Percentiles rank a stretch among this genome's conserved stretches.
phyloP scores from a whole-genome alignment of 176 grass and related monocot genomes.

The Carex kokanica region DNA sequence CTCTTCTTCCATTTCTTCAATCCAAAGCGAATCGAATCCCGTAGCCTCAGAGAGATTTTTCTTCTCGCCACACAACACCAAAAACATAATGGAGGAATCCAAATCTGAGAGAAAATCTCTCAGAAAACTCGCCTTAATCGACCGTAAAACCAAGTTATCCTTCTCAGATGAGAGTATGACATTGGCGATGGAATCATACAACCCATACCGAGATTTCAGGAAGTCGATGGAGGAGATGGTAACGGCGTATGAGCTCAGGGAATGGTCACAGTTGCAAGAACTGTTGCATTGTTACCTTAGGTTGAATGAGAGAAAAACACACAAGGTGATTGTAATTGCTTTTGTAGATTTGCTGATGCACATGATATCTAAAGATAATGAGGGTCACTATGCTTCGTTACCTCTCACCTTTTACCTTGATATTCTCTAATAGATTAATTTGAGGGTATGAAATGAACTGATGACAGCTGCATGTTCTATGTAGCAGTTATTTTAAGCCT shows the following conservation, averaged over 20 bases:
- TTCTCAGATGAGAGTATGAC: conserved; percentile 46
- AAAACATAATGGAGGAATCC: conserved; percentile 49
- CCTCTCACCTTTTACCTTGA: conserved; percentile 20
- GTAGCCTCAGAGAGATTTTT: conserved; percentile 38
- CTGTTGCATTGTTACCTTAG: conserved; percentile 75
- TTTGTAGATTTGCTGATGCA: conserved; percentile 68
- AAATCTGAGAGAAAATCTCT: conserved; percentile 14
- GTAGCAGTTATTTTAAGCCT: neutral
- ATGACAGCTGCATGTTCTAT: neutral
- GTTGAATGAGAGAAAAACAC: conserved; percentile 56
- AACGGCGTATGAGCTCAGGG: conserved; percentile 51
- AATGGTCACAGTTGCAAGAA: conserved; percentile 60
- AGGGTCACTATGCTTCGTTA: conserved; percentile 11
- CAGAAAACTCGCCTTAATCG: neutral
- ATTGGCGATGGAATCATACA: conserved; percentile 59
- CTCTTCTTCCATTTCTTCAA: conserved; percentile 23
- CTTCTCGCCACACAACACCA: conserved; percentile 43
- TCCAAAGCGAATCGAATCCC: neutral
- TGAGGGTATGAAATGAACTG: neutral
- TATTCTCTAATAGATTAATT: neutral
- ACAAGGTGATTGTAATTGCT: conserved; percentile 57
- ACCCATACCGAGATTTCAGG: conserved; percentile 75
- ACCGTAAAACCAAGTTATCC: neutral
- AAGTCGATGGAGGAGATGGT: conserved; percentile 98
- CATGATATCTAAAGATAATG: conserved; percentile 6